Evolutionary conservation across 495 filamentous ascomycete genomes (phyloP), one percentile per base, ranked within the genome.

Genomic region (Lasiosphaeriaceae sp.): DNA sequence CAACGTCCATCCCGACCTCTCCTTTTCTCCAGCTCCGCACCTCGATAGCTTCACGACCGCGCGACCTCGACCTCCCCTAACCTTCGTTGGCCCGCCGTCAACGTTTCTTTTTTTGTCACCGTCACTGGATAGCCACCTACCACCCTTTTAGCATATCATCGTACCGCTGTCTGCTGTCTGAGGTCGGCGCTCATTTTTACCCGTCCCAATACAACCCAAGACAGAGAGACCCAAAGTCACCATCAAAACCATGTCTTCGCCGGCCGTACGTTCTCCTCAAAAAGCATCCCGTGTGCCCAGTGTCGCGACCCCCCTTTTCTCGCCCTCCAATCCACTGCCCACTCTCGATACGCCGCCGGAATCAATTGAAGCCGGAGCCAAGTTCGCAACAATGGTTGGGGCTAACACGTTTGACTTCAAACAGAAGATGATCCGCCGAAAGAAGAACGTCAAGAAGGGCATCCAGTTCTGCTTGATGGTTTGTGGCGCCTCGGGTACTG

Each of bases 401-500:
- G 62, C 71, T 75, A 74, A 76, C 65, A 63, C 62, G 63, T 58
- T 62, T 44, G 55, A 44, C 22, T 53, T 64, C 17, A 46, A 55
- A 56, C 76, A 92, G 88, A 89, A 92, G 73, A 92, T 95, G 87
- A 92, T 96, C 73, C 92, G 94, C 77, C 87, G 91, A 71, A 98
- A 98, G 92, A 98, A 98, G 86, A 97, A 97, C 83, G 93, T 97
- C 77, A 98, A 98, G 88, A 98, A 97, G 87, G 94, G 94, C 63
- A 97, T 98, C 69, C 95, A 97, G 82, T 98, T 98, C 81, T 97
- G 93, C 78, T 71, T 98, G 86, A 98, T 98, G 94, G 94, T 98
- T 64, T 97, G 95, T 73, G 94, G 94, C 77, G 93, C 94, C 69
- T 96, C 92, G 64, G 94, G 94, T 74, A 97, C 94, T 73, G 92